Evolutionary conservation across 306 rosid genomes (phyloP), one percentile per base, ranked within the genome.

Genomic region (Oemleria cerasiformis): DNA sequence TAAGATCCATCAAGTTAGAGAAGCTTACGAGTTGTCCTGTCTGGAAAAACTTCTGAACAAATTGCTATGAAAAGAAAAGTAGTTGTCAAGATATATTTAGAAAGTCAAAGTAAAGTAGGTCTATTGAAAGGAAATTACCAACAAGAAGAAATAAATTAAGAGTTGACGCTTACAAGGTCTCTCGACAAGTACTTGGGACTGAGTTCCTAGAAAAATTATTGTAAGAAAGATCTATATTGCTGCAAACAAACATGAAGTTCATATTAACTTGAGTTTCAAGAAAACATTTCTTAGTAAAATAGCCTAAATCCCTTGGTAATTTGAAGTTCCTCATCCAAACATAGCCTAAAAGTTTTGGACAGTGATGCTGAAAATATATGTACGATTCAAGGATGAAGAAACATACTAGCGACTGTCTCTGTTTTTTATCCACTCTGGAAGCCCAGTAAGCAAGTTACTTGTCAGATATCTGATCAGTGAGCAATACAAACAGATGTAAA

Each of bases 381-480:
- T 11, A 72, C 60, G 1, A 60, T 38, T 17, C 39, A 34, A 30
- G 55, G 60, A 72, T 34, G 15, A 50, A 53, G 41, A 41, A 50
- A 51, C 70, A 20, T 63, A 63, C 63, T 23, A 73, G 77, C 44
- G 56, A 53, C 34, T 50, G 25, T 17, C 70, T 73, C 77, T 73
- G 1, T 34, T 16, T 63, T 25, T 63, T 2, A 73, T 73, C 77
- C 77, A 73, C 9, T 51, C 71, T 15, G 77, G 77, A 62, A 73
- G 70, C 41, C 77, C 77, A 49, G 77, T 73, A 17, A 73, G 77
- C 71, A 38, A 63, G 70, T 73, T 73, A 15, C 71, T 51, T 15
- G 71, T 73, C 63, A 63, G 53, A 51, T 73, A 73, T 73, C 77
- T 73, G 63, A 73, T 63, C 13, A 41, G 12, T 2, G 23, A 30